A percentile compares a stretch with the other conserved stretches of the same genome.
These are phyloP conservation scores for Cladosporium cucumerinum DNA, from an alignment of 2,329 filamentous ascomycete genomes.

Conservation along the genomic window DNA sequence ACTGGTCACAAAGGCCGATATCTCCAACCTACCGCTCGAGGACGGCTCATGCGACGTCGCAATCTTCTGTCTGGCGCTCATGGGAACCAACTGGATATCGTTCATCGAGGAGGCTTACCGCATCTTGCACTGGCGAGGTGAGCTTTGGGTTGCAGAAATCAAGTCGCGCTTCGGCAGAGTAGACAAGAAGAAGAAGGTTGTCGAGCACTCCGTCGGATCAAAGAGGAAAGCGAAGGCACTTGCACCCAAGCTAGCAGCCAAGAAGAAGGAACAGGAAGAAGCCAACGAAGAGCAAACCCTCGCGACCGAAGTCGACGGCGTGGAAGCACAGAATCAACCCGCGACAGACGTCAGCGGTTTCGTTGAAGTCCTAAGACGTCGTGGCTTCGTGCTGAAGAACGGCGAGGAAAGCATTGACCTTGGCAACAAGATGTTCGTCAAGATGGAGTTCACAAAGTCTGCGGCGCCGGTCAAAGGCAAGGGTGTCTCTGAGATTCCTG, in stretches of 20 bases:
- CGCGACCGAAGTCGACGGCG: slow-evolving; percentile 62
- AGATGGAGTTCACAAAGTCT: slow-evolving; percentile 91
- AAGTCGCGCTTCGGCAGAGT: slow-evolving; percentile 81
- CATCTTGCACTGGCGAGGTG: slow-evolving; percentile 86
- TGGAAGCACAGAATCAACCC: slow-evolving; percentile 57
- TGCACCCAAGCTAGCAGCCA: slow-evolving; percentile 38
- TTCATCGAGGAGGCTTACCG: slow-evolving; percentile 96
- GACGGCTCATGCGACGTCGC: slow-evolving; percentile 78
- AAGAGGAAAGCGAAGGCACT: slow-evolving; percentile 47
- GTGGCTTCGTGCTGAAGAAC: slow-evolving; percentile 80
- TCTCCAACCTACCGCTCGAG: slow-evolving; percentile 73
- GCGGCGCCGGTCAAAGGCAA: slow-evolving; percentile 72
- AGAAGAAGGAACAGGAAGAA: slow-evolving; percentile 52
- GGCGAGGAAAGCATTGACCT: slow-evolving; percentile 67
- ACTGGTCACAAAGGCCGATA: slow-evolving; percentile 83
- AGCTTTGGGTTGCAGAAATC: slow-evolving; percentile 96
- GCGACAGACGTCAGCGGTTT: slow-evolving; percentile 88
- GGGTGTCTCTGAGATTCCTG: slow-evolving; percentile 49
- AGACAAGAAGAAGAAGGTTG: slow-evolving; percentile 45
- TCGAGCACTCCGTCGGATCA: slow-evolving; percentile 70
- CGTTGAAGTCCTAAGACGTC: slow-evolving; percentile 72
- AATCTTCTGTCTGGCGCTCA: slow-evolving; percentile 92
- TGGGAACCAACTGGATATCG: slow-evolving; percentile 98
- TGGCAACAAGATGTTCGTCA: slow-evolving; percentile 96
- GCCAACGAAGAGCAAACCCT: slow-evolving; percentile 60